These are phyloP conservation scores for Diaporthe aspalathi DNA, from an alignment of 2,329 filamentous ascomycete genomes.

Conservation along the genomic window DNA sequence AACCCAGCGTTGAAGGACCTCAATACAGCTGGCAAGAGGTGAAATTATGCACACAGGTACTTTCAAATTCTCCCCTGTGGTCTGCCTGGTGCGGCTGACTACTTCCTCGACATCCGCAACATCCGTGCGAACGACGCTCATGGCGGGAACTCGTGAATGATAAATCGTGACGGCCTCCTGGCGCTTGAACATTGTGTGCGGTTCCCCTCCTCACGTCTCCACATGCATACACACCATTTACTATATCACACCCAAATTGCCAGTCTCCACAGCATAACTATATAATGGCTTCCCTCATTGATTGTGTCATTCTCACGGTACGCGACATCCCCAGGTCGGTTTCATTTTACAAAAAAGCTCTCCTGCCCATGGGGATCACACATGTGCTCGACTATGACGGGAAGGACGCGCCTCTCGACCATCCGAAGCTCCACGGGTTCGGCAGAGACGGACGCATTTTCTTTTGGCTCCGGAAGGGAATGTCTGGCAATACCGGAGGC, in stretches of 20 bases:
- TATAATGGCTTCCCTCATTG: conserved; percentile 9
- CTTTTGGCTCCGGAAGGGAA: conserved; percentile 2
- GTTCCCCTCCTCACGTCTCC: background rate
- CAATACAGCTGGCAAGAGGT: background rate
- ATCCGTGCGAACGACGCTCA: background rate
- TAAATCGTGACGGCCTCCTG: background rate
- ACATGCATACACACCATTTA: background rate
- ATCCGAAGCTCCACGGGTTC: background rate
- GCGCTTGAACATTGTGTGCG: background rate
- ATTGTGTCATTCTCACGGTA: background rate
- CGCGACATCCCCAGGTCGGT: background rate
- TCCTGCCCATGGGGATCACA: background rate
- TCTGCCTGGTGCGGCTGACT: background rate
- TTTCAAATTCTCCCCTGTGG: background rate
- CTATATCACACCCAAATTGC: background rate
- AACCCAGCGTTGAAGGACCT: background rate
- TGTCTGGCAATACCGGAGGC: background rate
- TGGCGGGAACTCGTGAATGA: background rate
- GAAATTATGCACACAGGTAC: background rate
- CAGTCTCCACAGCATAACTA: background rate
- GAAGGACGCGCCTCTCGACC: background rate
- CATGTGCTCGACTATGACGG: background rate
- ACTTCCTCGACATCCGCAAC: background rate
- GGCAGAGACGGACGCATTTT: conserved; percentile 10
- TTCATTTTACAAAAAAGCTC: background rate